Evolutionary conservation across 306 rosid species (phyloP), one percentile per base, ranked within the genome.

Genomic region (Astragalus glycyphyllos): DNA sequence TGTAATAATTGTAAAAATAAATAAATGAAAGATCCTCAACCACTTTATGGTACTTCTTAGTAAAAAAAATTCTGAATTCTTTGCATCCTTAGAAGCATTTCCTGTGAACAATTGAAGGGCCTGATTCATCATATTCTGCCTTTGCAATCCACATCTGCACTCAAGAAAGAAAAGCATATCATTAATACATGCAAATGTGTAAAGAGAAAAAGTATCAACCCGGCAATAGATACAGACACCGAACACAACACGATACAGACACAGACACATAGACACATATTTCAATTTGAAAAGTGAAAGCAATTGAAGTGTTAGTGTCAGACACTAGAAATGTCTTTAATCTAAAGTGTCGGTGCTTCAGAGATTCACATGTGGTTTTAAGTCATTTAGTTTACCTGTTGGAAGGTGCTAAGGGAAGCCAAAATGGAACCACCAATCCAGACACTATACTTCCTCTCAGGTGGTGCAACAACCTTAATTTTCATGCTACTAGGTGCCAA

Each of bases 331-430:
- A 20, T 2, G 2, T 20, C 23, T 20, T 20, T 2, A 20, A 20
- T 20, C 2, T 20, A 2, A 20, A 20, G 23, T 20, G 23, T 20
- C 2, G 23, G 23, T 20, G 23, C 23, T 20, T 20, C 1, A 20
- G 23, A 20, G 41, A 38, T 46, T 59, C 46, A 60, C 5, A 45
- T 56, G 15, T 23, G 37, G 8, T 4, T 42, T 5, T 20, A 57
- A 45, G 23, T 54, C 3, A 14, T 35, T 56, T 20, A 65, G 10
- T 26, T 9, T 88, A 92, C 98, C 98, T 93, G 98, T 84, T 93
- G 98, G 97, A 92, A 92, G 83, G 98, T 92, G 88, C 96, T 92
- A 85, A 92, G 98, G 61, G 98, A 92, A 29, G 98, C 98, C 82
- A 92, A 84, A 71, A 92, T 92, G 78, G 98, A 92, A 72, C 98